Evolutionary conservation across 2,329 filamentous ascomycete genomes (phyloP).

Genomic region (Corynespora cassiicola): DNA sequence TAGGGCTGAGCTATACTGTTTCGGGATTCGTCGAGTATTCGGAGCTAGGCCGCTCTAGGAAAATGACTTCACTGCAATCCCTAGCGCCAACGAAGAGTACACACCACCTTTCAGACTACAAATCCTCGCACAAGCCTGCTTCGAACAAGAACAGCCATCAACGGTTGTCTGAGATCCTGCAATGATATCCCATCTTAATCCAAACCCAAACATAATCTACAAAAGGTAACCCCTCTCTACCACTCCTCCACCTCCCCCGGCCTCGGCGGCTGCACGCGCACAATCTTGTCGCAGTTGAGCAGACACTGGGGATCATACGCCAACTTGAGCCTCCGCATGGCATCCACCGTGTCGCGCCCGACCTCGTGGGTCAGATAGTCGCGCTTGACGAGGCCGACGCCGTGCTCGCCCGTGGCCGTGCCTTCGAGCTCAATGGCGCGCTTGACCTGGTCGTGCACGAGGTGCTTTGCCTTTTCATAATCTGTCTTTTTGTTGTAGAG

Average conservation of each 20-base stretch:
- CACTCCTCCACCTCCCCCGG: conserved; percentile 57
- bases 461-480: conserved; percentile 68
- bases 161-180: too few relatives aligned
- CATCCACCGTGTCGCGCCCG: conserved; percentile 75
- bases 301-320: conserved; percentile 77
- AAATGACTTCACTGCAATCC: too few relatives aligned
- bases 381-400: conserved; percentile 82
- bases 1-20: too few relatives aligned
- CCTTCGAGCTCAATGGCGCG: conserved; percentile 84
- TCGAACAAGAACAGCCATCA: too few relatives aligned
- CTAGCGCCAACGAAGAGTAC: too few relatives aligned
- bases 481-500: conserved; percentile 70
- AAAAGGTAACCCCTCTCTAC: too few relatives aligned
- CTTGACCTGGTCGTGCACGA: conserved; percentile 87
- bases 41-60: too few relatives aligned
- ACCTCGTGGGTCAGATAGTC: conserved; percentile 83
- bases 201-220: too few relatives aligned
- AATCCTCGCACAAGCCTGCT: too few relatives aligned
- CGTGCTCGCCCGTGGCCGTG: conserved; percentile 85
- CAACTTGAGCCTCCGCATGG: conserved; percentile 85
- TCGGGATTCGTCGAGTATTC: too few relatives aligned
- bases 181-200: too few relatives aligned
- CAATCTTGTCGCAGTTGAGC: conserved; percentile 70
- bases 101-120: too few relatives aligned
- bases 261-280: conserved; percentile 60